Percentiles rank a stretch among this genome's conserved stretches.
Conservation (phyloP, 2,329 filamentous ascomycete species). For the Thermoascus crustaceus region DNA sequence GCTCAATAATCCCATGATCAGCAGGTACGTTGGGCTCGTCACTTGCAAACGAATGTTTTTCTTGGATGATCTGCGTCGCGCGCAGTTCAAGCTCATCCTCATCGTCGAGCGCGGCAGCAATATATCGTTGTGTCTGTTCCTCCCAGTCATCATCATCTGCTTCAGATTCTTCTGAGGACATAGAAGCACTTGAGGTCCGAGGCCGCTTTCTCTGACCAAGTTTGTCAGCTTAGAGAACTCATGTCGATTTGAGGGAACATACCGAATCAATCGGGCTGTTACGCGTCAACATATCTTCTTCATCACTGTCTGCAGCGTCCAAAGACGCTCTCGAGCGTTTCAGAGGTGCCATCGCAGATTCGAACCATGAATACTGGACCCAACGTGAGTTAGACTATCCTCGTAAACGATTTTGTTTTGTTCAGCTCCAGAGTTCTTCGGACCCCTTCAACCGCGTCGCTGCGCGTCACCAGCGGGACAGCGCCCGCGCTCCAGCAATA, state of each 20-base stretch:
- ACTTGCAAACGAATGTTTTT: conserved; percentile 39
- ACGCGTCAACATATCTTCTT: conserved; percentile 21
- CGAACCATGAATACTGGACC: conserved; percentile 1
- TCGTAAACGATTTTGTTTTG: neutral
- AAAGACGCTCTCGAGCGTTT: conserved; percentile 31
- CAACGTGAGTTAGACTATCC: neutral
- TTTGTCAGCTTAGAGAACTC: conserved; percentile 2
- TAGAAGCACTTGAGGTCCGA: conserved; percentile 25
- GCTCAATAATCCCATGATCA: conserved; percentile 79
- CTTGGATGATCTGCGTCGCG: conserved; percentile 56
- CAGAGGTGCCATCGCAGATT: conserved; percentile 31
- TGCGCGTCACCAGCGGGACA: conserved; percentile 6
- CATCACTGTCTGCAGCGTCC: conserved; percentile 24
- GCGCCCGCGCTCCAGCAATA: no score
- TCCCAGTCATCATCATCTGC: conserved; percentile 16
- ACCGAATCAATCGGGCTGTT: conserved; percentile 24
- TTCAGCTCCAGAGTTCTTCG: neutral
- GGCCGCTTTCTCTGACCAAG: conserved; percentile 33
- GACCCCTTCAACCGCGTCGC: conserved; percentile 5
- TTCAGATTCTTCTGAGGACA: conserved; percentile 10
- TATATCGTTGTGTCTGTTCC: conserved; percentile 8
- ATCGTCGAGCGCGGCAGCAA: conserved; percentile 19
- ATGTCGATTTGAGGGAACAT: conserved; percentile 9
- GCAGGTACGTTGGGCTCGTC: conserved; percentile 64
- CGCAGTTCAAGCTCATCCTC: conserved; percentile 45